Conservation (phyloP, 495 filamentous ascomycete genomes). For the Aspergillus mulundensis region DNA sequence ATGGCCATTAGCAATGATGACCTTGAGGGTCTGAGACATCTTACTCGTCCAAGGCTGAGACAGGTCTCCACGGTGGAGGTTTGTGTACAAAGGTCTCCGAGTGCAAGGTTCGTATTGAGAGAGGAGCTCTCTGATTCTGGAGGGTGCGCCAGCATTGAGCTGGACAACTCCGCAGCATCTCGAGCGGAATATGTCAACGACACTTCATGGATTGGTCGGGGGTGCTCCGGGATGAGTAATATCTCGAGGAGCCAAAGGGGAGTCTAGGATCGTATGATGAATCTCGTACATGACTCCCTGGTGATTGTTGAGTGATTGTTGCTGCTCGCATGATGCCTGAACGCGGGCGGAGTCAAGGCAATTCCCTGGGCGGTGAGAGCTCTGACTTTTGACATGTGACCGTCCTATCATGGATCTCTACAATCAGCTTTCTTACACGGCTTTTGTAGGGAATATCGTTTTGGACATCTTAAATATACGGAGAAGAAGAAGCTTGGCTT, state of each 20-base stretch:
- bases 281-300: conserved; percentile 17
- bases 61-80: conserved; percentile 71
- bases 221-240: neutral
- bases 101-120: conserved; percentile 22
- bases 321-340: conserved; percentile 7
- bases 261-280: conserved; percentile 6
- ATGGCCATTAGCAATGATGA: conserved; percentile 3
- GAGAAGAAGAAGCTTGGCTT: no score
- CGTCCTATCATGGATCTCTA: neutral
- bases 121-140: conserved; percentile 13
- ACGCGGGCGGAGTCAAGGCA: conserved; percentile 3
- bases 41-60: conserved; percentile 84
- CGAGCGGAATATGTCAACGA: conserved; percentile 22
- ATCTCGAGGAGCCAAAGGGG: conserved; percentile 8
- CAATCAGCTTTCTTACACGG: no score
- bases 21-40: conserved; percentile 21
- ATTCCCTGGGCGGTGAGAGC: conserved; percentile 11
- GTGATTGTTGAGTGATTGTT: neutral
- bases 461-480: no score
- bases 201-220: conserved; percentile 11
- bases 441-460: no score
- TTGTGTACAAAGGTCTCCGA: conserved; percentile 24
- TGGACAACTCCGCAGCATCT: conserved; percentile 35
- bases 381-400: conserved; percentile 11
- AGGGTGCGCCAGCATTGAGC: conserved; percentile 30